Evolutionary conservation across 192 early-diverging fungal species (phyloP).

Genomic region (Glomus cerebriforme): DNA sequence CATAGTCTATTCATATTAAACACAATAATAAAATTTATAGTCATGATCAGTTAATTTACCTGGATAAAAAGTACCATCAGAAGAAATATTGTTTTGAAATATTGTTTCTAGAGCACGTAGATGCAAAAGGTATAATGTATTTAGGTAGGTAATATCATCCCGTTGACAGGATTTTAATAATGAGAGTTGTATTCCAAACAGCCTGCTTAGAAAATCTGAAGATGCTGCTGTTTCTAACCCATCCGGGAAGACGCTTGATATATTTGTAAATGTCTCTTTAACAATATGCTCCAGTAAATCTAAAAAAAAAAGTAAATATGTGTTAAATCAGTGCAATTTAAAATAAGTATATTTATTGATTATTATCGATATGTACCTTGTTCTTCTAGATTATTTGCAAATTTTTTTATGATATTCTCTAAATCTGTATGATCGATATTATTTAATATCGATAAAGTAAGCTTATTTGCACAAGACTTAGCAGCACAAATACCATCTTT

Average conservation of each 20-base stretch:
- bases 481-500: not conserved
- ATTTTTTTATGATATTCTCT: constrained; percentile 23
- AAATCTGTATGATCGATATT: constrained; percentile 28
- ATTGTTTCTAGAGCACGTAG: not conserved
- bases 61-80: not conserved
- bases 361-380: not conserved
- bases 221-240: not conserved
- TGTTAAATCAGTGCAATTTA: not conserved
- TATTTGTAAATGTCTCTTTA: constrained; percentile 7
- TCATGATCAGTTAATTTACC: not conserved
- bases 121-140: constrained; percentile 16
- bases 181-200: constrained; percentile 27
- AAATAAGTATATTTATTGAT: not conserved
- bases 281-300: constrained; percentile 13
- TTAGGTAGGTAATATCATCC: constrained; percentile 18
- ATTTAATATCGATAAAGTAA: constrained; percentile 21
- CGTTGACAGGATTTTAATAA: constrained; percentile 10
- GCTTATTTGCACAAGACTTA: not conserved
- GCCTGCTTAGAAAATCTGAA: constrained; percentile 18
- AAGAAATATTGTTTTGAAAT: constrained; percentile 2
- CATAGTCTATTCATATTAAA: not conserved
- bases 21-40: not conserved
- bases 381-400: not conserved
- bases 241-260: constrained; percentile 3
- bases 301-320: not conserved